Evolutionary conservation across 148 eudicot species (phyloP), one percentile per base, ranked within the genome.

Genomic region (Euryodendron excelsum): DNA sequence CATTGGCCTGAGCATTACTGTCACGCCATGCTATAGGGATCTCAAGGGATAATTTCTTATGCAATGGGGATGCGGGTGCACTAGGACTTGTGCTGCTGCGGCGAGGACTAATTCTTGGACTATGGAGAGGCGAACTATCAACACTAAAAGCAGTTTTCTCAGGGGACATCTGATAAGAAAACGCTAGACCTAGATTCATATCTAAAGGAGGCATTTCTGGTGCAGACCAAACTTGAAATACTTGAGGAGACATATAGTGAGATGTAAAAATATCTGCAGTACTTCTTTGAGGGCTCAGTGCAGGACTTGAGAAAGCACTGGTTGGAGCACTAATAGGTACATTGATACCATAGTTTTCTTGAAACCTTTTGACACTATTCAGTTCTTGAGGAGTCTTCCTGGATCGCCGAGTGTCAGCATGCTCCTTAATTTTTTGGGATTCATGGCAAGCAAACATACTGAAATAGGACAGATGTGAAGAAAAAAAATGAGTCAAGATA

Each of bases 41-140:
- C 14, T 89, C 92, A 66, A 80, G 14, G 27, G 84, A 59, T 74
- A 82, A 67, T 74, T 66, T 84, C 25, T 84, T 85, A 76, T 39
- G 82, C 68, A 85, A 61, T n/a, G 93, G 95, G 28, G 95, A 93
- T 68, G 88, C 28, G 76, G 90, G 83, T 39, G 89, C 83, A 74
- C 69, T 78, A 79, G 81, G 80, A 53, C 90, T 86, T 30, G 48
- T 78, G 64, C 73, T 77, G 61, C 69, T 47, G 67, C 55, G 81
- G 56, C 28, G 48, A 33, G 87, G 80, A 79, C 82, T 88, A 61
- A 64, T 47, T 82, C 69, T 72, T 55, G 86, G 89, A 82, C 86
- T 88, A 18, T 72, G 87, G 18, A 72, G 72, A 8, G 90, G 88
- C 67, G 91, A 84, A 73, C 31, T 76, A 41, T 89, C 91, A 68